Conservation (phyloP, 2,329 filamentous ascomycete genomes). For the Westerdykella ornata region DNA sequence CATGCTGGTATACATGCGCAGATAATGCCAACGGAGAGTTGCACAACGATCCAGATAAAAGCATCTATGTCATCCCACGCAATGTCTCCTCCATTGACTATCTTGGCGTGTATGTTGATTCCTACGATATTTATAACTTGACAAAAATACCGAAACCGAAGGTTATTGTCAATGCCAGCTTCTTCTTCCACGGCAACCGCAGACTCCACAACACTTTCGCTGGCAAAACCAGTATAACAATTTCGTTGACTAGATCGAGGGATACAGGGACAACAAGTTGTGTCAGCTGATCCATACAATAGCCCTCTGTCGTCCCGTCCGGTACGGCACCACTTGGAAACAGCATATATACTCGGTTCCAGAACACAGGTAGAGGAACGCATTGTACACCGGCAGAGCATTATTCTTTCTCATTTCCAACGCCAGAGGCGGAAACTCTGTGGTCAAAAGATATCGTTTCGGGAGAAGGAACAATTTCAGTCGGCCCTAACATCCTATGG, state of each 20-base stretch:
- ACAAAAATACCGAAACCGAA: conserved; percentile 3
- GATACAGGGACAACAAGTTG: background rate
- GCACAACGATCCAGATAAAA: conserved; percentile 1
- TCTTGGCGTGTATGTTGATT: background rate
- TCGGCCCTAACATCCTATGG: no score
- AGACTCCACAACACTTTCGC: conserved; percentile 1
- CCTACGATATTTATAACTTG: conserved; percentile 1
- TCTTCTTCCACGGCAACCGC: conserved; percentile 1
- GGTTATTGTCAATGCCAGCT: conserved; percentile 1
- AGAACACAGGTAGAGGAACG: conserved; percentile 1
- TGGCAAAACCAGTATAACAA: conserved; percentile 1
- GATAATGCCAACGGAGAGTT: conserved; percentile 1
- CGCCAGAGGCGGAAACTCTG: background rate
- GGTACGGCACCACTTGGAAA: background rate
- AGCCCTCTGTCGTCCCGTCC: conserved; percentile 1
- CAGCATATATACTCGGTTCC: conserved; percentile 3
- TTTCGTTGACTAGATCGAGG: conserved; percentile 1
- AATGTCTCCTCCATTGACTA: conserved; percentile 1
- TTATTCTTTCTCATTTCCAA: background rate
- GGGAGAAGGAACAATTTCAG: no score
- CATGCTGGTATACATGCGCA: conserved; percentile 2
- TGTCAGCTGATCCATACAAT: conserved; percentile 1
- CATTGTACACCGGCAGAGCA: conserved; percentile 1
- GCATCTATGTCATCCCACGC: conserved; percentile 3
- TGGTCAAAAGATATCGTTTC: background rate